These are phyloP conservation scores for Aphanocladium album DNA, from an alignment of 2,329 filamentous ascomycete species.

Conservation along the genomic window DNA sequence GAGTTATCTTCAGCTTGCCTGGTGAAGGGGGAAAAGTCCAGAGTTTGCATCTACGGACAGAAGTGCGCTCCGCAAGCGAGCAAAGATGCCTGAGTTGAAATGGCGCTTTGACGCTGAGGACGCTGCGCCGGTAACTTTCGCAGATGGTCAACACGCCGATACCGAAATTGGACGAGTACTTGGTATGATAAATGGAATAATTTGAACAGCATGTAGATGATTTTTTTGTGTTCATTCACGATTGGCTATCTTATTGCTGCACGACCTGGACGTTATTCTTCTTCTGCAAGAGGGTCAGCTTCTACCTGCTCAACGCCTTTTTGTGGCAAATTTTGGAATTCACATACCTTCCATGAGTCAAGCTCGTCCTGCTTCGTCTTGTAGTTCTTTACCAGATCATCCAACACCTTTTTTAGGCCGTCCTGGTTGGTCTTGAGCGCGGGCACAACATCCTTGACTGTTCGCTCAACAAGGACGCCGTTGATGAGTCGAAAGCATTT, in stretches of 20 bases:
- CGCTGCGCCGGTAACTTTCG: not conserved
- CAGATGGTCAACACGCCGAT: not conserved
- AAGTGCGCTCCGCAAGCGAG: not conserved
- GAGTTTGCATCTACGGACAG: not conserved
- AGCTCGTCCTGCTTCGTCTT: slow-evolving; percentile 90
- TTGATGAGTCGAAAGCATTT: slow-evolving; percentile 99
- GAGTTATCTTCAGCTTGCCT: not conserved
- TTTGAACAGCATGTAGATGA: not conserved
- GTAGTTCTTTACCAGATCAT: slow-evolving; percentile 95
- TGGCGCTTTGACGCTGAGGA: not conserved
- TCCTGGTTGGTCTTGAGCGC: slow-evolving; percentile 91
- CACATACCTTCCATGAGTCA: slow-evolving; percentile 89
- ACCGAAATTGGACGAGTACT: not conserved
- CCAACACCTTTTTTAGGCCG: slow-evolving; percentile 86
- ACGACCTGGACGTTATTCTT: slow-evolving; percentile 88
- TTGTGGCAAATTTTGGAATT: not conserved
- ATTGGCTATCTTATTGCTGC: slow-evolving; percentile 53
- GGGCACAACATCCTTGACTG: slow-evolving; percentile 86
- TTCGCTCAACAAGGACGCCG: slow-evolving; percentile 89
- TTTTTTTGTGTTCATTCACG: slow-evolving; percentile 21
- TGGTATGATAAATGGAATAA: not conserved
- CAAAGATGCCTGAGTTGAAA: not conserved
- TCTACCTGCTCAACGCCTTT: not conserved
- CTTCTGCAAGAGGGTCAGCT: slow-evolving; percentile 51
- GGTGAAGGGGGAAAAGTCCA: not conserved